phyloP scores from a whole-genome alignment of 352 stramenopile genomes.

The Peronosclerospora sorghi region DNA sequence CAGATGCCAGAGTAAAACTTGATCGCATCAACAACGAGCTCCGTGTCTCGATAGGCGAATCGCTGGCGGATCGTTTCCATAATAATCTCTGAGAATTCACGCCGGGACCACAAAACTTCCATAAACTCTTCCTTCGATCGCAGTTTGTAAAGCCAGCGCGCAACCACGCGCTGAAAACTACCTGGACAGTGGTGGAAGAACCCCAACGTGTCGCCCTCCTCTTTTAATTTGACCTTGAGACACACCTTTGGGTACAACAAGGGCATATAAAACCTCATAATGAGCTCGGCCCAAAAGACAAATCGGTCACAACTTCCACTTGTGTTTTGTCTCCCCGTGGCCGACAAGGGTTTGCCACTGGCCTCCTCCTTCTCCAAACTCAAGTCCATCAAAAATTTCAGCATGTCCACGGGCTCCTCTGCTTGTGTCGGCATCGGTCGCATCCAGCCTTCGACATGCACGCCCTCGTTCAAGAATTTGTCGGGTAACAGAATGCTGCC shows the following conservation, averaged over 20 bases:
- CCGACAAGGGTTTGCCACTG: slow-evolving; percentile 18
- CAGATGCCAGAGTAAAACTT: slow-evolving; percentile 84
- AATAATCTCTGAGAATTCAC: slow-evolving; percentile 74
- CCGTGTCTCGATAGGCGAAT: slow-evolving; percentile 76
- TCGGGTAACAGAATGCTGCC: slow-evolving; percentile 71
- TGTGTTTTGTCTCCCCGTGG: slow-evolving; percentile 1
- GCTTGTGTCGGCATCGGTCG: slow-evolving; percentile 63
- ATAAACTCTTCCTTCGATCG: slow-evolving; percentile 72
- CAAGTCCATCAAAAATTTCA: slow-evolving; percentile 85
- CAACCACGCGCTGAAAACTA: slow-evolving; percentile 79
- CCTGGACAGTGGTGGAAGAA: slow-evolving; percentile 84
- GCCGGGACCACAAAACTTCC: slow-evolving; percentile 64
- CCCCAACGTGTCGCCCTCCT: slow-evolving; percentile 60
- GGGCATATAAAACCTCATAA: slow-evolving; percentile 87
- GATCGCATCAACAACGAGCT: slow-evolving; percentile 77
- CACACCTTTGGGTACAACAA: slow-evolving; percentile 81
- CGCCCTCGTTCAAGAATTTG: slow-evolving; percentile 74
- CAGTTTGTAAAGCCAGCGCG: slow-evolving; percentile 81
- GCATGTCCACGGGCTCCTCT: slow-evolving; percentile 82
- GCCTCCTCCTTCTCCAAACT: slow-evolving; percentile 66
- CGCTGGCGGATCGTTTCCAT: slow-evolving; percentile 82
- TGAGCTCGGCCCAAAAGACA: slow-evolving; percentile 76
- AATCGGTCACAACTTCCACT: slow-evolving; percentile 51
- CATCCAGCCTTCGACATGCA: slow-evolving; percentile 82
- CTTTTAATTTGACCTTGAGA: slow-evolving; percentile 78